Conservation (phyloP, 1,139 yeast species). For the Pichia sp. region DNA sequence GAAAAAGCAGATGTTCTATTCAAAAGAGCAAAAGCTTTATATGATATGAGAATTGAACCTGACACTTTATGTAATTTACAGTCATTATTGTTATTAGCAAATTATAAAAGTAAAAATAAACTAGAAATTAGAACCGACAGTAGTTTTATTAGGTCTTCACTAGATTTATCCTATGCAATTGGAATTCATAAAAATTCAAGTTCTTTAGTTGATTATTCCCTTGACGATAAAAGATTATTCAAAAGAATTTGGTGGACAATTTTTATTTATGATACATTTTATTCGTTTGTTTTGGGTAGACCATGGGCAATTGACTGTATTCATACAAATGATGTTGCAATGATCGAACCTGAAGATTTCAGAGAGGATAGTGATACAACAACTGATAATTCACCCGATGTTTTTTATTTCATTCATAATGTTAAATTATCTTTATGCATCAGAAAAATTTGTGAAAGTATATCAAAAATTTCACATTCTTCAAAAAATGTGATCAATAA, state of each 20-base stretch:
- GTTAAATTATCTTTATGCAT: constrained; percentile 67
- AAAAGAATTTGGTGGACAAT: constrained; percentile 68
- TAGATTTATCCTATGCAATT: constrained; percentile 54
- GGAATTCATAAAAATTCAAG: constrained; percentile 55
- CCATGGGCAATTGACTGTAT: constrained; percentile 54
- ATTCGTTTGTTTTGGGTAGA: constrained; percentile 50
- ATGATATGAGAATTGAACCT: constrained; percentile 62
- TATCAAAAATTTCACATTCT: constrained; percentile 17
- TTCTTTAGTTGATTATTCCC: constrained; percentile 26
- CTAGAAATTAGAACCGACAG: constrained; percentile 15
- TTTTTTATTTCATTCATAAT: constrained; percentile 50
- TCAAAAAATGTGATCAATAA: neutral
- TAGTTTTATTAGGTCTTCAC: constrained; percentile 17
- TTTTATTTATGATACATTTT: constrained; percentile 20
- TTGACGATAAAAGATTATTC: constrained; percentile 52
- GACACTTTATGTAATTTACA: constrained; percentile 62
- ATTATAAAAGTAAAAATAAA: constrained; percentile 19
- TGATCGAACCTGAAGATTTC: constrained; percentile 62
- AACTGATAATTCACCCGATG: constrained; percentile 5
- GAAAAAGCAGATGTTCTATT: constrained; percentile 45
- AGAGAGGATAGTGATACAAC: constrained; percentile 44
- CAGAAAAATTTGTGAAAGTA: constrained; percentile 42
- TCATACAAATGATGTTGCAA: constrained; percentile 53
- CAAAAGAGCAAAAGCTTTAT: constrained; percentile 70
- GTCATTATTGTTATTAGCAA: constrained; percentile 38